Conservation (phyloP, 257 asterid genomes). For the Solanum bulbocastanum region DNA sequence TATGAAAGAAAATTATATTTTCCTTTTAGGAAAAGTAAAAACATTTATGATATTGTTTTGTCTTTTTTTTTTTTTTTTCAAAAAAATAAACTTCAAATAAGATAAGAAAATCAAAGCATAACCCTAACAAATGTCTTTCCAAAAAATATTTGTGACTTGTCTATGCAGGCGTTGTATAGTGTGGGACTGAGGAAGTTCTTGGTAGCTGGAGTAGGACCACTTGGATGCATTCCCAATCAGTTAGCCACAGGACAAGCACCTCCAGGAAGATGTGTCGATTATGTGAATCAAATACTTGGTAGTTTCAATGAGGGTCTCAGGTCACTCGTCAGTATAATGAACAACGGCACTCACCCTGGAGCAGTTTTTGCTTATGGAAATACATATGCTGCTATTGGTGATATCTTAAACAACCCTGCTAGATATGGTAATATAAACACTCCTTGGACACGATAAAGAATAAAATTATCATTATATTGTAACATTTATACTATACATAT, state of each 20-base stretch:
- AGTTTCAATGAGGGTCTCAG: conserved; percentile 51
- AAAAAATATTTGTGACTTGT: not conserved
- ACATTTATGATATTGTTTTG: too few species aligned
- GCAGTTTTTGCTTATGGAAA: conserved; percentile 64
- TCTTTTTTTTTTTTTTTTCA: too few species aligned
- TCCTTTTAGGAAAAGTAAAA: too few species aligned
- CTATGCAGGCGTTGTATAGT: conserved; percentile 42
- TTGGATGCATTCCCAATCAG: conserved; percentile 87
- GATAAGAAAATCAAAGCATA: too few species aligned
- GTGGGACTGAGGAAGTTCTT: conserved; percentile 68
- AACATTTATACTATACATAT: not conserved
- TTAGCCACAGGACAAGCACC: conserved; percentile 54
- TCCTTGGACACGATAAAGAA: too few species aligned
- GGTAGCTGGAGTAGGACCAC: conserved; percentile 65
- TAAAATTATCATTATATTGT: not conserved
- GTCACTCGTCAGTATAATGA: conserved; percentile 43
- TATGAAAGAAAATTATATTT: too few species aligned
- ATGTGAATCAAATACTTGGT: conserved; percentile 69
- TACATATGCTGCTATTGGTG: conserved; percentile 53
- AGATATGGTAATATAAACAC: conserved; percentile 16
- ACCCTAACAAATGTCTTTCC: not conserved
- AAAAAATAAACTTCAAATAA: too few species aligned
- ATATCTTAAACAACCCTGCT: conserved; percentile 42
- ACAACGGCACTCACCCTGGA: conserved; percentile 68
- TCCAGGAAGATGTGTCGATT: conserved; percentile 73